These are phyloP conservation scores for Colletotrichum sp. DNA, from an alignment of 2,329 filamentous ascomycete genomes.

Conservation along the genomic window DNA sequence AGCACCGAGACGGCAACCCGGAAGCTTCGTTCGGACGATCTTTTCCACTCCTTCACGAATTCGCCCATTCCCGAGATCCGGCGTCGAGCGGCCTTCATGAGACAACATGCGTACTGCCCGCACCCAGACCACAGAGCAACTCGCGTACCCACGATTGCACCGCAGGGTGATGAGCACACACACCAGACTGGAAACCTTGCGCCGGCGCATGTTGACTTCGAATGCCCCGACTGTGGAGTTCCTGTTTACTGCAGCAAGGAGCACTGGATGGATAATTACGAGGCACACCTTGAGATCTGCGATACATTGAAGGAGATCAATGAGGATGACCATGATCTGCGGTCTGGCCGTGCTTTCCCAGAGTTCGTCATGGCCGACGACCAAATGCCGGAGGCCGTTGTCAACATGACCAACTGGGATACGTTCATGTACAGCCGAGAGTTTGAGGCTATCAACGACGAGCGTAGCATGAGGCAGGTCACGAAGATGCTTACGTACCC, in stretches of 20 bases:
- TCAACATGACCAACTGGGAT: conserved; percentile 99
- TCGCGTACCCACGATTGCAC: conserved; percentile 67
- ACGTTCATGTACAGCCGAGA: conserved; percentile 93
- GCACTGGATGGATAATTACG: conserved; percentile 96
- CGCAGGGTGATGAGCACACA: conserved; percentile 68
- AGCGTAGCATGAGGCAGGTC: conserved; percentile 89
- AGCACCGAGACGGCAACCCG: conserved; percentile 26
- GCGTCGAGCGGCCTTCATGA: conserved; percentile 87
- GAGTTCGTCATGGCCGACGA: conserved; percentile 91
- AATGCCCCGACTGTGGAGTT: conserved; percentile 95
- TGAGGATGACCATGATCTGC: conserved; percentile 95
- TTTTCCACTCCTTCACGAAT: conserved; percentile 90
- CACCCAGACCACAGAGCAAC: conserved; percentile 86
- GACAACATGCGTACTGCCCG: conserved; percentile 90
- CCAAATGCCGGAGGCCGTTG: conserved; percentile 88
- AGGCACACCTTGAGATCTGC: conserved; percentile 89
- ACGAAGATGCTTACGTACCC: conserved; percentile 95
- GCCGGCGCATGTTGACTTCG: conserved; percentile 86
- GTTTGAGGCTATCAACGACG: conserved; percentile 89
- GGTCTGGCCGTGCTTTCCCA: conserved; percentile 88
- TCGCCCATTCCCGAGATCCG: conserved; percentile 91
- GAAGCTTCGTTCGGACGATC: conserved; percentile 72
- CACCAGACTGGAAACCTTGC: conserved; percentile 59
- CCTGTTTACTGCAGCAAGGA: conserved; percentile 93
- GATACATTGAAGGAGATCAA: conserved; percentile 92